These are phyloP conservation scores for Phytopythium mirpurense DNA, from an alignment of 352 stramenopile species.

Conservation along the genomic window DNA sequence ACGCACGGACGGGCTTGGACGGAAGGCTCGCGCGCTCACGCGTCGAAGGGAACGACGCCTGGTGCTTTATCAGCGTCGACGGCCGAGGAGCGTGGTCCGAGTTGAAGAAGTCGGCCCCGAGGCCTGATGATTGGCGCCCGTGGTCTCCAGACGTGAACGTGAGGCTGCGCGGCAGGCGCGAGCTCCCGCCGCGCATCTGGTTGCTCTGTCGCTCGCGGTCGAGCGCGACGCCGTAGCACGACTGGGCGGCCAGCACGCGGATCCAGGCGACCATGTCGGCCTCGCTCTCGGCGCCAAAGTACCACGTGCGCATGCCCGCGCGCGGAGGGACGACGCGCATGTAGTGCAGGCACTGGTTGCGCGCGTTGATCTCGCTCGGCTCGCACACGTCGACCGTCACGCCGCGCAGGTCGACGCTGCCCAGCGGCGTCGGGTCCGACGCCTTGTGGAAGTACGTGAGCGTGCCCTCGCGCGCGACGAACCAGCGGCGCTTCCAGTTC, in stretches of 20 bases:
- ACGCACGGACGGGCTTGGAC: conserved; percentile 1
- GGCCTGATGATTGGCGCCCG: neutral
- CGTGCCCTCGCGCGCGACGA: conserved; percentile 71
- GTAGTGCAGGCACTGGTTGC: conserved; percentile 54
- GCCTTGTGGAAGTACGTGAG: conserved; percentile 73
- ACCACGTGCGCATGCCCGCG: conserved; percentile 61
- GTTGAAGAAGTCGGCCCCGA: neutral
- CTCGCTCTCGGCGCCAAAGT: conserved; percentile 65
- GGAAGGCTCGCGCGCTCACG: conserved; percentile 5
- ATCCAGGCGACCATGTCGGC: conserved; percentile 72
- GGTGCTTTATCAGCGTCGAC: neutral
- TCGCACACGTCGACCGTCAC: conserved; percentile 57
- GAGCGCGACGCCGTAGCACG: conserved; percentile 27
- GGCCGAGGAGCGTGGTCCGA: neutral
- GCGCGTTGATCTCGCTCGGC: conserved; percentile 48
- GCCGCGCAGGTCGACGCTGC: conserved; percentile 50
- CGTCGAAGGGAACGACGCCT: neutral
- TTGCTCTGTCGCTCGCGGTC: conserved; percentile 8
- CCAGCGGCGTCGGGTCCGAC: conserved; percentile 63
- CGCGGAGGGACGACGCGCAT: conserved; percentile 63
- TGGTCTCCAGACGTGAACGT: conserved; percentile 18
- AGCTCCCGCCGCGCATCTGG: conserved; percentile 7
- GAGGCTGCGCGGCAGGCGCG: conserved; percentile 16
- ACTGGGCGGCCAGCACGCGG: conserved; percentile 45
- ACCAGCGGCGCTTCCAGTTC: conserved; percentile 85